Base-by-base conservation (phyloP, 2,329 filamentous ascomycete genomes). In the Metarhizium rileyi region DNA sequence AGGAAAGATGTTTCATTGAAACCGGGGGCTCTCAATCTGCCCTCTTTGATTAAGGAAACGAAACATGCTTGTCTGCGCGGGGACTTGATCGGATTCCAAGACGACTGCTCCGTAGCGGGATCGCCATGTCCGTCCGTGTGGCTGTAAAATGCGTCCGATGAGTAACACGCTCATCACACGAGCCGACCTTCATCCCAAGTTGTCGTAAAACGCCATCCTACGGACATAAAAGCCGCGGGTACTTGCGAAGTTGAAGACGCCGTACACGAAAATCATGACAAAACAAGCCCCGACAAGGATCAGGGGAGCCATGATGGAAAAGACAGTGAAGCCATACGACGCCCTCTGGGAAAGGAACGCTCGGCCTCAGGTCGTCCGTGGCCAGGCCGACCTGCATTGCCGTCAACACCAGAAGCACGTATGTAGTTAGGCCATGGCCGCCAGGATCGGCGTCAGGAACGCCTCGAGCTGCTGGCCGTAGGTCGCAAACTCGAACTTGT, bases 351-450 rank as follows among this genome's bases (percentile, higher is more conserved):
- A 78, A 78, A 0, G 55, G 50, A 0, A 47, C 12, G 50, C 66
- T 69, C 0, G 59, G 53, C 0, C 41, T 47, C 2, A 74, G 61
- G 22, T 47, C 44, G 2, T 63, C 54, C 0, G 66, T 72, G 2
- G 63, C 61, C 9, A 75, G 54, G 0, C 70, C 72, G 9, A 75
- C 69, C 58, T 78, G 73, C 70, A 77, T 72, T 0, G 73, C 73
- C 3, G 69, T 69, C 41, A 78, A 59, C 9, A 74, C 62, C 14
- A 77, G 55, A 28, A 66, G 65, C 18, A 75, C 57, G 53, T 72
- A 76, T n/a, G n/a, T n/a, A n/a, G n/a, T n/a, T n/a, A n/a, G 0
- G 66, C 69, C 3, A 69, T 65, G 1, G 66, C 56, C 8, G 65
- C 59, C 0, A 69, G 59, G 2, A 77, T 54, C 61, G 60, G 66